A percentile compares a stretch with the other conserved stretches of the same genome.
Evolutionary conservation across 371 early-diverging fungal species (phyloP).

Genomic region (Mucor plumbeus): DNA sequence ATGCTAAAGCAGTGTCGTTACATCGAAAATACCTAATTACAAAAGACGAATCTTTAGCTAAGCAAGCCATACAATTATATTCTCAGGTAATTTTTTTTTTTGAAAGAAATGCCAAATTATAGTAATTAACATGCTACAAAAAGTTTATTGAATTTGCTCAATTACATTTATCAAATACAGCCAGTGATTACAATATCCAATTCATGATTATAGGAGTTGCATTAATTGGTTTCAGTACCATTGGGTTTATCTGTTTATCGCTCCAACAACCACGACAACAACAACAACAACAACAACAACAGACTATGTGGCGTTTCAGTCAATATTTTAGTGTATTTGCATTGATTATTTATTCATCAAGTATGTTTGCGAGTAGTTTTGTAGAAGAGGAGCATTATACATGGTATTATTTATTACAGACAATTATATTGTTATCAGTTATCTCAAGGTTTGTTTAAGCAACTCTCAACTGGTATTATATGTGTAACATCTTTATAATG

Average conservation of each 20-base stretch:
- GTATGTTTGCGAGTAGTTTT: conserved; percentile 74
- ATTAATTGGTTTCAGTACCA: conserved; percentile 22
- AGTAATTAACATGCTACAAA: no score
- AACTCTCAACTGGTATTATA: neutral
- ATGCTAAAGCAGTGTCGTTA: conserved; percentile 21
- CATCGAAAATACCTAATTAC: conserved; percentile 21
- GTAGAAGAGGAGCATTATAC: conserved; percentile 80
- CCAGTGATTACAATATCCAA: conserved; percentile 58
- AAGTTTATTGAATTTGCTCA: conserved; percentile 57
- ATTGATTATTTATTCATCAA: conserved; percentile 52
- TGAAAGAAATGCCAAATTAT: no score
- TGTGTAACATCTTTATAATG: neutral
- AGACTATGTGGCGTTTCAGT: conserved; percentile 13
- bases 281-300: neutral
- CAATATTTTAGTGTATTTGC: conserved; percentile 37
- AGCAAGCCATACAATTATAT: conserved; percentile 35
- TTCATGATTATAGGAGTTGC: conserved; percentile 56
- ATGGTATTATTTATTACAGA: conserved; percentile 77
- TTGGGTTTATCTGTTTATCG: conserved; percentile 6
- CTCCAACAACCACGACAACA: neutral
- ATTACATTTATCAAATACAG: conserved; percentile 52
- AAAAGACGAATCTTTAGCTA: neutral
- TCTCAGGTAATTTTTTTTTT: conserved; percentile 31
- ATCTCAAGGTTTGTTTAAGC: conserved; percentile 47
- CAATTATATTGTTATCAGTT: conserved; percentile 51